These are phyloP conservation scores for Peronospora destructor DNA, from an alignment of 352 stramenopile species.

Conservation along the genomic window DNA sequence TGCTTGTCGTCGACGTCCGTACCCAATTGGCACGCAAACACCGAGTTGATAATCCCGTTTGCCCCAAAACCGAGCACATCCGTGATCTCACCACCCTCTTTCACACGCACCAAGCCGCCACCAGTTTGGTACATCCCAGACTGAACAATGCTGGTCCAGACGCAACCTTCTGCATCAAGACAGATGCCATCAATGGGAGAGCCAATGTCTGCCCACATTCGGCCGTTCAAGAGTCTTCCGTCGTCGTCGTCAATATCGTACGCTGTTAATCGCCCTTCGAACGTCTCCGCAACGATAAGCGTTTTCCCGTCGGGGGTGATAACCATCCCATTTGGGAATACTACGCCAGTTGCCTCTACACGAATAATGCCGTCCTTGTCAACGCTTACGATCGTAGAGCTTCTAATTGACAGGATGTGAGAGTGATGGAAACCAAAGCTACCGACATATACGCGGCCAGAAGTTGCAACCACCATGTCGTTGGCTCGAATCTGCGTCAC, in stretches of 20 bases:
- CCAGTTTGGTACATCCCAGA: slow-evolving; percentile 41
- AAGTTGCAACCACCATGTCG: slow-evolving; percentile 50
- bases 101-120: slow-evolving; percentile 45
- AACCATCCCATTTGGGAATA: slow-evolving; percentile 69
- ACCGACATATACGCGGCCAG: slow-evolving; percentile 43
- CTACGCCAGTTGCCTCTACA: slow-evolving; percentile 46
- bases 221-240: slow-evolving; percentile 39
- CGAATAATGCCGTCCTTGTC: slow-evolving; percentile 35
- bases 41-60: slow-evolving; percentile 44
- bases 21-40: slow-evolving; percentile 58
- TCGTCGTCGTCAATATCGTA: slow-evolving; percentile 55
- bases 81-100: slow-evolving; percentile 48
- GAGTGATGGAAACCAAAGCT: slow-evolving; percentile 61
- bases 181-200: slow-evolving; percentile 50
- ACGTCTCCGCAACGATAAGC: slow-evolving; percentile 63
- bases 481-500: slow-evolving; percentile 50
- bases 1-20: slow-evolving; percentile 47
- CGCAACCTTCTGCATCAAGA: slow-evolving; percentile 57
- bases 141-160: slow-evolving; percentile 52
- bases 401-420: slow-evolving; percentile 25
- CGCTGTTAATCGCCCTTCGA: slow-evolving; percentile 42
- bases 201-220: slow-evolving; percentile 50
- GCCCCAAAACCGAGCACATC: slow-evolving; percentile 49
- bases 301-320: slow-evolving; percentile 70
- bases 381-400: slow-evolving; percentile 54